phyloP scores from a whole-genome alignment of 179 eudicot species.

The Spinacia oleracea region DNA sequence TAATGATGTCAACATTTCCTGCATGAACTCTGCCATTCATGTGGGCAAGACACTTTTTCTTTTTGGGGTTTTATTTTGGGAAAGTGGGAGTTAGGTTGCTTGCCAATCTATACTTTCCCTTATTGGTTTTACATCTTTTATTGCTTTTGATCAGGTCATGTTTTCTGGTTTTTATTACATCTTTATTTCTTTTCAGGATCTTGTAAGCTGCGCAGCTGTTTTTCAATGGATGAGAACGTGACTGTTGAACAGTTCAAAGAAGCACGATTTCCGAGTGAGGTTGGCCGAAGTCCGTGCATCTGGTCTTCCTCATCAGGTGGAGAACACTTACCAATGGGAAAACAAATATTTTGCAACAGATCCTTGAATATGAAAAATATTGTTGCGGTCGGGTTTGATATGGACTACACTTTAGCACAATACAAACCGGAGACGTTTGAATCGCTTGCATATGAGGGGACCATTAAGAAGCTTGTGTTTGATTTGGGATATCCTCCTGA shows the following conservation, averaged over 20 bases:
- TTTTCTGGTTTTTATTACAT: background rate
- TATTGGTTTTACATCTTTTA: background rate
- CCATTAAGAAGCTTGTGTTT: slow-evolving; percentile 82
- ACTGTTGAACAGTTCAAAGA: slow-evolving; percentile 35
- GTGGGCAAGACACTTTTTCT: background rate
- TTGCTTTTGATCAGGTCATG: background rate
- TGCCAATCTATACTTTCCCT: background rate
- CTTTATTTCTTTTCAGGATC: slow-evolving; percentile 40
- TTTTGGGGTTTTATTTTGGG: background rate
- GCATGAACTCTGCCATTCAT: background rate
- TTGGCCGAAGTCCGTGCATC: slow-evolving; percentile 46
- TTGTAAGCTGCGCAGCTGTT: slow-evolving; percentile 37
- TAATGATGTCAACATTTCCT: background rate
- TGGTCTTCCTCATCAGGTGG: slow-evolving; percentile 86
- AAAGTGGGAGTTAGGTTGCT: background rate
- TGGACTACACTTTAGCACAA: slow-evolving; percentile 97
- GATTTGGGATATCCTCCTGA: slow-evolving; percentile 84
- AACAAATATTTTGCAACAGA: slow-evolving; percentile 89
- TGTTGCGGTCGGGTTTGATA: slow-evolving; percentile 95
- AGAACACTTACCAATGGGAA: slow-evolving; percentile 58
- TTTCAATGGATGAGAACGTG: slow-evolving; percentile 58
- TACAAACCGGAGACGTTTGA: slow-evolving; percentile 90
- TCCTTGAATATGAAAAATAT: slow-evolving; percentile 90
- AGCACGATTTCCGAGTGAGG: slow-evolving; percentile 37
- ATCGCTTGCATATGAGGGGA: slow-evolving; percentile 92